Evolutionary conservation across 192 early-diverging fungal species (phyloP), one percentile per base, ranked within the genome.

Genomic region (Dissophora ornata): DNA sequence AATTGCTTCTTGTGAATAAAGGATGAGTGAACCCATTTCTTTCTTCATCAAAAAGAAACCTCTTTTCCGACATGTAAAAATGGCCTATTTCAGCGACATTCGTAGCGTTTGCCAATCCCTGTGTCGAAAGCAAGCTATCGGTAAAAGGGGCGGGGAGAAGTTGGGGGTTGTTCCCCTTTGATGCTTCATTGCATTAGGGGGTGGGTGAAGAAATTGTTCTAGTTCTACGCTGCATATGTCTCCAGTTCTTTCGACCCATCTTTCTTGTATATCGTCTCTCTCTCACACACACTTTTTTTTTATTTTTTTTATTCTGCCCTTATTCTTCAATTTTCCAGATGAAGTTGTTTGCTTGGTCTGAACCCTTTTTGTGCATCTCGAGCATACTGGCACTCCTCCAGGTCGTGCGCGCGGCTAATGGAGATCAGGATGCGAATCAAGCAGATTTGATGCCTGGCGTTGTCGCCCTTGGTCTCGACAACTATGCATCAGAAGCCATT

Each of bases 1-100:
- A 40, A 62, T 49, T 59, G 62, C 41, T 53, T 64, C 56, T 64
- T 65, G 70, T 57, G 60, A 63, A 65, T 63, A 73, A 65, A 64
- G 62, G 70, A 65, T 65, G 62, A 73, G 70, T 68, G 66, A 58
- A 68, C 66, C 66, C 33, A 67, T 67, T 67, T 61, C 52, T 62
- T 62, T 49, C 51, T 60, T 53, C 34, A n/a, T n/a, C n/a, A n/a
- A n/a, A n/a, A n/a, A n/a, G n/a, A n/a, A n/a, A n/a, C n/a, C n/a
- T n/a, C n/a, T n/a, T n/a, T n/a, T n/a, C n/a, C n/a, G n/a, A n/a
- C n/a, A n/a, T n/a, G n/a, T n/a, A n/a, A n/a, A n/a, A n/a, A n/a
- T n/a, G n/a, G n/a, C n/a, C n/a, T n/a, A n/a, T n/a, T n/a, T n/a
- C n/a, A n/a, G n/a, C n/a, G n/a, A n/a, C n/a, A n/a, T n/a, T n/a